Evolutionary conservation across 2,329 filamentous ascomycete species (phyloP), one percentile per base, ranked within the genome.

Genomic region (Exophiala dermatitidis): DNA sequence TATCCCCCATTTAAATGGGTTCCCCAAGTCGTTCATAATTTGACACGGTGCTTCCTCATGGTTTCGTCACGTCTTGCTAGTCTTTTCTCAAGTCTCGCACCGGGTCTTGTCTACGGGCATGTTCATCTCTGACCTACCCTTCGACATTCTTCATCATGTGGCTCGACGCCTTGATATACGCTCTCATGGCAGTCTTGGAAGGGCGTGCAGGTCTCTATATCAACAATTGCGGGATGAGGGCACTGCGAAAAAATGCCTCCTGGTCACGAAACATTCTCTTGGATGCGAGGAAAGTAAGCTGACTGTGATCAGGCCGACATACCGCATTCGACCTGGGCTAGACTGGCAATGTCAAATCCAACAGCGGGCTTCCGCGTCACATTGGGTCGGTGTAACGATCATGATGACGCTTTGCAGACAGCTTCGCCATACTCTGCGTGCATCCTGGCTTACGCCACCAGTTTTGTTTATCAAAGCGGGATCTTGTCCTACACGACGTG

Each of bases 61-160:
- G 19, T 26, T 9, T 34, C 30, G 50, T 31, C 37, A 36, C 6
- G 30, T 26, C 5, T 12, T 12, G 8, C 29, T n/a, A 4, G 19
- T 12, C 36, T 33, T 41, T 31, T 30, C 38, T 42, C 53, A 36
- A 28, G 19, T 33, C 33, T 50, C 26, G 3, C 40, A 33, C 3
- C n/a, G 4, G 26, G 4, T 31, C 37, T 36, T 40, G 19, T 48
- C 30, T 31, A 33, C 41, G 52, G 56, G 49, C 9, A 63, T 63
- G 60, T 54, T 43, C 19, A 19, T 19, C 43, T 36, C 50, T 54
- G 60, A 63, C 31, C 67, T 87, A 8, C 83, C 84, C 0, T 82
- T 79, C 63, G 85, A 88, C 67, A 72, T 87, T n/a, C 68, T 85
- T 30, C 78, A 78, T 46, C 74, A 78, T 48, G 76, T 87, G 48